phyloP scores from a whole-genome alignment of 805 yeast species.

The Wickerhamomyces subpelliculosus region DNA sequence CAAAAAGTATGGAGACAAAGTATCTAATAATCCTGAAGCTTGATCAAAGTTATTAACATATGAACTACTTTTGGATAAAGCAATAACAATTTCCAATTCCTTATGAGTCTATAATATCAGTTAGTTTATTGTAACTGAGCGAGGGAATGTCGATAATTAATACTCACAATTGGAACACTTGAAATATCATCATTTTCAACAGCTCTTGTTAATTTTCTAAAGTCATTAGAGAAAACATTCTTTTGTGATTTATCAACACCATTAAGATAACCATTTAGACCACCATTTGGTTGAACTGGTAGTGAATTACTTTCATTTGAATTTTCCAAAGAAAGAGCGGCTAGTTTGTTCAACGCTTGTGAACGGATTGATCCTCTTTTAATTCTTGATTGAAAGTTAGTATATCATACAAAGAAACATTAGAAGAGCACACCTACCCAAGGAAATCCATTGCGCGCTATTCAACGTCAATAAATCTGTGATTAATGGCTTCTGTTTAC shows the following conservation, averaged over 20 bases:
- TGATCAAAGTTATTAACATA: conserved; percentile 26
- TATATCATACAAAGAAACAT: background rate
- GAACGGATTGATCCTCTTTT: conserved; percentile 21
- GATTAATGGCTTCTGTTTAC: too few species aligned
- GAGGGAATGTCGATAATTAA: too few species aligned
- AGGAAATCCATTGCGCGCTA: conserved; percentile 14
- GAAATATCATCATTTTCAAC: conserved; percentile 13
- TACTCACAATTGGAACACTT: conserved; percentile 13
- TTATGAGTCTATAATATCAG: conserved; percentile 25
- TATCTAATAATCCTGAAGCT: conserved; percentile 32
- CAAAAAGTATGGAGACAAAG: conserved; percentile 39
- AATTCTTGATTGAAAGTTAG: conserved; percentile 10
- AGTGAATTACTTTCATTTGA: background rate
- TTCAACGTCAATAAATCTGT: too few species aligned
- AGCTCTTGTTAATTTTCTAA: conserved; percentile 12
- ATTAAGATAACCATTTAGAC: conserved; percentile 1
- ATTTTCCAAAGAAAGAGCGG: conserved; percentile 12
- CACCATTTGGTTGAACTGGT: conserved; percentile 4
- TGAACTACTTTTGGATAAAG: conserved; percentile 35
- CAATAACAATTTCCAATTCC: conserved; percentile 48
- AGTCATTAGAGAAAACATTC: conserved; percentile 11
- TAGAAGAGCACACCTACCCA: conserved; percentile 10
- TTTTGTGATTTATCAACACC: background rate
- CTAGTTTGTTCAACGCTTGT: conserved; percentile 19
- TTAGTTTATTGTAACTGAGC: background rate